Conservation (phyloP, 495 filamentous ascomycete species). For the Neurospora sp. region DNA sequence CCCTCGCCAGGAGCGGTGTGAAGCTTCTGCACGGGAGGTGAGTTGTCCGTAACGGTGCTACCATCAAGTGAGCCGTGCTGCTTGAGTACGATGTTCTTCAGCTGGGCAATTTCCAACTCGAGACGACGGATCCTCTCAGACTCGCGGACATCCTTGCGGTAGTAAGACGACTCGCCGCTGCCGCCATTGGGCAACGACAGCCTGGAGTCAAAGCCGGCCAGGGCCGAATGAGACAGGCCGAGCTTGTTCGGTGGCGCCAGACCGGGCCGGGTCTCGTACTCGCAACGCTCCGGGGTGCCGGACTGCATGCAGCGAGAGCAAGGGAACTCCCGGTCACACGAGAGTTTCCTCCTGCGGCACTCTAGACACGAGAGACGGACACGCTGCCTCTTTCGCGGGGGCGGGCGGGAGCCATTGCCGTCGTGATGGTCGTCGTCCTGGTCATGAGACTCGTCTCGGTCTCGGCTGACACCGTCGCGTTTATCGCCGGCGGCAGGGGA, state of each 20-base stretch:
- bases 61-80: conserved; percentile 24
- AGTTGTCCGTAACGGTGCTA: conserved; percentile 25
- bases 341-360: conserved; percentile 40
- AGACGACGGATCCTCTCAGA: conserved; percentile 38
- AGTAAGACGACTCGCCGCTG: conserved; percentile 18
- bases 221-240: conserved; percentile 21
- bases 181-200: conserved; percentile 21
- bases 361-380: conserved; percentile 41
- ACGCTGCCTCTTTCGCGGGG: conserved; percentile 38
- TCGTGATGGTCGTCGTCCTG: conserved; percentile 12
- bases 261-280: conserved; percentile 39
- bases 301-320: conserved; percentile 43
- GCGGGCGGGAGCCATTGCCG: conserved; percentile 21
- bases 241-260: conserved; percentile 28
- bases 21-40: conserved; percentile 8
- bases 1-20: conserved; percentile 7
- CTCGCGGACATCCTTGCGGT: conserved; percentile 27
- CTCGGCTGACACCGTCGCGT: neutral
- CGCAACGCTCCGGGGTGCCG: conserved; percentile 38
- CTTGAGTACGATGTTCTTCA: conserved; percentile 31
- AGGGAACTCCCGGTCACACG: conserved; percentile 41
- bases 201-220: conserved; percentile 24
- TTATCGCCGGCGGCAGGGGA: neutral
- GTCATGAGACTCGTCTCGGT: neutral
- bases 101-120: conserved; percentile 39